These are phyloP conservation scores for Eucalyptus cloeziana DNA, from an alignment of 345 rosid genomes.

Conservation along the genomic window DNA sequence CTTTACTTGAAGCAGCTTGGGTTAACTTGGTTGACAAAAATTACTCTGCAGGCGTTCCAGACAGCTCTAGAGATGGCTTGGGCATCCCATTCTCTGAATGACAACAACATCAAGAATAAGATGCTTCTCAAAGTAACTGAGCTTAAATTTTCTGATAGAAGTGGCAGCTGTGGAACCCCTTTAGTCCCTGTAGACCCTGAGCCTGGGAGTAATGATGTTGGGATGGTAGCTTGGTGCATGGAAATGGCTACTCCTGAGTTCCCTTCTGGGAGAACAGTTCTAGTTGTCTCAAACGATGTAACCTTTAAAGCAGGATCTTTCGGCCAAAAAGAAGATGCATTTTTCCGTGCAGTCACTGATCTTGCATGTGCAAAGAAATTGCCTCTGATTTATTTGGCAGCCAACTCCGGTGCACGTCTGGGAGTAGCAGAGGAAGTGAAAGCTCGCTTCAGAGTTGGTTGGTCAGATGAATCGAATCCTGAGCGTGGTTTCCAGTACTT, in stretches of 20 bases:
- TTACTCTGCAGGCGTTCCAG: constrained; percentile 70
- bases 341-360: constrained; percentile 87
- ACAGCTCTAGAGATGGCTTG: constrained; percentile 72
- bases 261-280: constrained; percentile 81
- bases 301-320: constrained; percentile 98
- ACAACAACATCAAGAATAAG: constrained; percentile 32
- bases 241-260: constrained; percentile 92
- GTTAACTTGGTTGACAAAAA: neutral
- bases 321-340: constrained; percentile 97
- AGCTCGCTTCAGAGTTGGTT: constrained; percentile 80
- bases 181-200: constrained; percentile 48
- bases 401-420: constrained; percentile 96
- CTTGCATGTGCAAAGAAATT: constrained; percentile 85
- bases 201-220: constrained; percentile 78
- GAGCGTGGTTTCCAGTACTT: constrained; percentile 92
- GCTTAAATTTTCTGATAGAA: constrained; percentile 63
- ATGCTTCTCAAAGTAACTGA: constrained; percentile 52
- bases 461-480: constrained; percentile 83
- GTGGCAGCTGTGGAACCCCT: constrained; percentile 65
- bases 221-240: constrained; percentile 98
- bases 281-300: constrained; percentile 83
- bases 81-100: constrained; percentile 51
- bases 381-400: constrained; percentile 94
- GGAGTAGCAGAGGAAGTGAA: constrained; percentile 98
- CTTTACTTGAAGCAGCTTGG: neutral